These are phyloP conservation scores for Fonsecaea pugnacius DNA, from an alignment of 2,329 filamentous ascomycete genomes.

Conservation along the genomic window DNA sequence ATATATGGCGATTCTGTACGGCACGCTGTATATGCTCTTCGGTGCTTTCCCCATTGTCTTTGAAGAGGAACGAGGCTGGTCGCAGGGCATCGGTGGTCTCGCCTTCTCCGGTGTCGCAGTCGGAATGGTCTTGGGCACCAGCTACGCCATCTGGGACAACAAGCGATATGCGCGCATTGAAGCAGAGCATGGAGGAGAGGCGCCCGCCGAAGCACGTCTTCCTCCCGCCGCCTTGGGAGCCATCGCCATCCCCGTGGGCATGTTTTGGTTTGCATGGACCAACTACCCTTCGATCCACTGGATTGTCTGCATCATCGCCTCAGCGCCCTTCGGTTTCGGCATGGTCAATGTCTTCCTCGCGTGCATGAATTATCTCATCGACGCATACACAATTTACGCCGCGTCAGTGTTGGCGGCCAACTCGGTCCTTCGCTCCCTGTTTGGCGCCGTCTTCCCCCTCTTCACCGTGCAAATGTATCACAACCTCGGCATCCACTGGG, in stretches of 20 bases:
- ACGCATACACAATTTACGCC: slow-evolving; percentile 51
- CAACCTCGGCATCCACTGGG: slow-evolving; percentile 55
- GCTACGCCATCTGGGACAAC: slow-evolving; percentile 50
- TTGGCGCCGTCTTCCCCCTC: slow-evolving; percentile 54
- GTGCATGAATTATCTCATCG: slow-evolving; percentile 50
- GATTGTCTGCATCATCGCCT: slow-evolving; percentile 46
- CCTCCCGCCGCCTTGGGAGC: slow-evolving; percentile 56
- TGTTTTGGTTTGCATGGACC: slow-evolving; percentile 67
- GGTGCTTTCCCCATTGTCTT: slow-evolving; percentile 59
- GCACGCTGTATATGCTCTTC: slow-evolving; percentile 59
- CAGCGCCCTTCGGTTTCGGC: slow-evolving; percentile 49
- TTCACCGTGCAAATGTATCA: slow-evolving; percentile 54
- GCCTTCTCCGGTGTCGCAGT: slow-evolving; percentile 56
- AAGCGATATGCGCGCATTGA: slow-evolving; percentile 48
- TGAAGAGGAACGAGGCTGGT: slow-evolving; percentile 51
- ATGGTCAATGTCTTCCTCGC: slow-evolving; percentile 49
- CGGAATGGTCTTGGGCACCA: slow-evolving; percentile 47
- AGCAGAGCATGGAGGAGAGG: slow-evolving; percentile 58
- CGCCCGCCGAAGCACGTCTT: slow-evolving; percentile 63
- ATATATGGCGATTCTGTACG: slow-evolving; percentile 58
- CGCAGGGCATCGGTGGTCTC: slow-evolving; percentile 53
- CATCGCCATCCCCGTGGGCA: slow-evolving; percentile 51
- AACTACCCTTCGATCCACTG: slow-evolving; percentile 51
- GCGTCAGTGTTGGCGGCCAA: slow-evolving; percentile 52
- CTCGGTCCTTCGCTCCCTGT: slow-evolving; percentile 52